phyloP scores from a whole-genome alignment of 2,329 filamentous ascomycete species.

The Aspergillus sp. region DNA sequence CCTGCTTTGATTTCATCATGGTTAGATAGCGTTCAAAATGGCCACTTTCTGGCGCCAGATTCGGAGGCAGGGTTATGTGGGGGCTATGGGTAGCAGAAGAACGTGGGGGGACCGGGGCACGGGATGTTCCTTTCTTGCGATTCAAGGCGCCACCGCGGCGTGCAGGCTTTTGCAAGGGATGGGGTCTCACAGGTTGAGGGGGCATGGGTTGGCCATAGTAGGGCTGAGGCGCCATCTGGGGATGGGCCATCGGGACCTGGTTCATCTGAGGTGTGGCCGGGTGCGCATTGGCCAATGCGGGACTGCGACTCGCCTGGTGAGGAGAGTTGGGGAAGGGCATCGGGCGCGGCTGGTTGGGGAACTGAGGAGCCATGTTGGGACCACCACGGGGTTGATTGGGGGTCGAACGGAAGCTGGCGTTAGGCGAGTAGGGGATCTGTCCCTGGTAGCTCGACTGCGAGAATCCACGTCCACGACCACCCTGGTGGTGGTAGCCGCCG shows the following conservation, averaged over 20 bases:
- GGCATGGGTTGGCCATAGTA: slow-evolving; percentile 60
- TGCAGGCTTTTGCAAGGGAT: slow-evolving; percentile 36
- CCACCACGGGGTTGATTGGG: slow-evolving; percentile 54
- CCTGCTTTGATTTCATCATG: slow-evolving; percentile 61
- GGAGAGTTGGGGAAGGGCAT: slow-evolving; percentile 64
- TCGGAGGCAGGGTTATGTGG: slow-evolving; percentile 41
- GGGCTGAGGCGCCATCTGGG: slow-evolving; percentile 63
- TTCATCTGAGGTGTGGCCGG: slow-evolving; percentile 71
- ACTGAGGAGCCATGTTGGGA: slow-evolving; percentile 55
- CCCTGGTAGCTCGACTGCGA: slow-evolving; percentile 55
- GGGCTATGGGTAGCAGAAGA: slow-evolving; percentile 20
- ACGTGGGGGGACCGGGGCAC: slow-evolving; percentile 27
- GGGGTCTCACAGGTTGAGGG: slow-evolving; percentile 62
- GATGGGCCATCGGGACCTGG: slow-evolving; percentile 67
- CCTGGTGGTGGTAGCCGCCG: slow-evolving; percentile 54
- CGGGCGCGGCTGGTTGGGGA: slow-evolving; percentile 46
- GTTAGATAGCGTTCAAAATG: slow-evolving; percentile 75
- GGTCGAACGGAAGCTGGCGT: slow-evolving; percentile 53
- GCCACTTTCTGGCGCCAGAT: slow-evolving; percentile 69
- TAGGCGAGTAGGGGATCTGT: slow-evolving; percentile 57
- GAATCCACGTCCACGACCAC: slow-evolving; percentile 60
- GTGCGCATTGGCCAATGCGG: slow-evolving; percentile 65
- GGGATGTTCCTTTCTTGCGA: slow-evolving; percentile 34
- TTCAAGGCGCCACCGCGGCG: slow-evolving; percentile 38
- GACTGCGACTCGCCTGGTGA: slow-evolving; percentile 64